Evolutionary conservation across 1,284 basidiomycete genomes (phyloP).

Genomic region (Moniliophthora roreri): DNA sequence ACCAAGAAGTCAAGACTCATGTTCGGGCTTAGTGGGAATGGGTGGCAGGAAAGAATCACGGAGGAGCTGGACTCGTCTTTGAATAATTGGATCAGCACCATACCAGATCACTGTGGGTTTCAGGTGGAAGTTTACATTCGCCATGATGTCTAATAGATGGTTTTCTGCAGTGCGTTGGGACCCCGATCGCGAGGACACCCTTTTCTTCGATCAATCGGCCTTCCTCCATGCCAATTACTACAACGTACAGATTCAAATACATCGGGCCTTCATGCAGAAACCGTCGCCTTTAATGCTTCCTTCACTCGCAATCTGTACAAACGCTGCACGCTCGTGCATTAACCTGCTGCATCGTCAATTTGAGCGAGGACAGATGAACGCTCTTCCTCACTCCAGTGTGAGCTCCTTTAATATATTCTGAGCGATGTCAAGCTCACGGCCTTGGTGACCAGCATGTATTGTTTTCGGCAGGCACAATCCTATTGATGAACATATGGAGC

Average conservation of each 20-base stretch:
- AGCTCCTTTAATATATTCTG: background rate
- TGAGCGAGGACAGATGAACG: slow-evolving; percentile 1
- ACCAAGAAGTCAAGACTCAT: slow-evolving; percentile 51
- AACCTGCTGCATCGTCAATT: slow-evolving; percentile 12
- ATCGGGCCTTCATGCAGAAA: slow-evolving; percentile 17
- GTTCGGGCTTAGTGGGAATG: slow-evolving; percentile 48
- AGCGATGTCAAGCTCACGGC: background rate
- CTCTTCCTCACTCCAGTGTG: slow-evolving; percentile 10
- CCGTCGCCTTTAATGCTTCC: slow-evolving; percentile 9
- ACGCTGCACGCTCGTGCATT: slow-evolving; percentile 13
- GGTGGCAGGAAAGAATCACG: slow-evolving; percentile 32
- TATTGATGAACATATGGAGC: slow-evolving; percentile 16
- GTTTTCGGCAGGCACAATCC: slow-evolving; percentile 12
- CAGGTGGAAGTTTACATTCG: background rate
- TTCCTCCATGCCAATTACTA: slow-evolving; percentile 14
- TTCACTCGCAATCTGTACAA: slow-evolving; percentile 16
- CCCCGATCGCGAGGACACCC: slow-evolving; percentile 6
- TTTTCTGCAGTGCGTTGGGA: slow-evolving; percentile 10
- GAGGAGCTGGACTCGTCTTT: slow-evolving; percentile 14
- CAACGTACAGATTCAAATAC: slow-evolving; percentile 15
- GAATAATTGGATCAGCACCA: slow-evolving; percentile 12
- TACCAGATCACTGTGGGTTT: slow-evolving; percentile 17
- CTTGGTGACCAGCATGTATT: slow-evolving; percentile 5
- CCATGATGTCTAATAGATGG: background rate
- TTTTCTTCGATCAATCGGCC: slow-evolving; percentile 16